Base-by-base conservation (phyloP, 352 stramenopile species). In the Blastocystis hominis region DNA sequence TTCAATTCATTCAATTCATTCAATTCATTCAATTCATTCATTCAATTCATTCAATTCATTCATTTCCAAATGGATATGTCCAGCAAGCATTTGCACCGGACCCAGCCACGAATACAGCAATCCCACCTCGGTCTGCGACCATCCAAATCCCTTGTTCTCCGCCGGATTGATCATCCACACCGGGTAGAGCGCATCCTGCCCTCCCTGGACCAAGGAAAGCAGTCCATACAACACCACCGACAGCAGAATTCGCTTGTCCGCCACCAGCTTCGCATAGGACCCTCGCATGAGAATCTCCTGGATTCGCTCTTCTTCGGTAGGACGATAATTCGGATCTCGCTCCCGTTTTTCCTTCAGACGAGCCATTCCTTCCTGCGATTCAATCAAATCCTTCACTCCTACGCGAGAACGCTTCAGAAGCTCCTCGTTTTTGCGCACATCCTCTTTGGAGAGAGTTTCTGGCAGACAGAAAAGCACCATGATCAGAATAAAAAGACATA, bases 361-460 rank as follows among this genome's bases (percentile, higher is more conserved):
- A 3, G 72, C 63, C 47, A 62, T 20, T 34, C 66, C 62, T 56
- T 75, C 66, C 62, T 87, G 55, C 2, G 20, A 9, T 17, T 75
- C 46, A 86, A 24, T 13, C 2, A 3, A 20, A n/a, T 54, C n/a
- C 9, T 9, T 38, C 1, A 59, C 0, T 44, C 17, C 30, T 42
- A 87, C 77, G 5, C 77, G 30, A 2, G 54, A 64, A 0, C 44
- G 34, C 9, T 64, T 61, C 20, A 62, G 40, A 24, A 87, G 44
- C 55, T 34, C 66, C 3, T 50, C 50, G 66, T 87, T 87, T 30
- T 87, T 78, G 42, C 40, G 72, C 2, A n/a, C 62, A 40, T 87
- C 62, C 63, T 87, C 77, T 50, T 87, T 87, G 15, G 62, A 78
- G 20, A 87, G 66, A n/a, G 77, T 87, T 34, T 87, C 77, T 30